Evolutionary conservation across 129 eudicot genomes (phyloP), one percentile per base, ranked within the genome.

Genomic region (Artemisia tridentata): DNA sequence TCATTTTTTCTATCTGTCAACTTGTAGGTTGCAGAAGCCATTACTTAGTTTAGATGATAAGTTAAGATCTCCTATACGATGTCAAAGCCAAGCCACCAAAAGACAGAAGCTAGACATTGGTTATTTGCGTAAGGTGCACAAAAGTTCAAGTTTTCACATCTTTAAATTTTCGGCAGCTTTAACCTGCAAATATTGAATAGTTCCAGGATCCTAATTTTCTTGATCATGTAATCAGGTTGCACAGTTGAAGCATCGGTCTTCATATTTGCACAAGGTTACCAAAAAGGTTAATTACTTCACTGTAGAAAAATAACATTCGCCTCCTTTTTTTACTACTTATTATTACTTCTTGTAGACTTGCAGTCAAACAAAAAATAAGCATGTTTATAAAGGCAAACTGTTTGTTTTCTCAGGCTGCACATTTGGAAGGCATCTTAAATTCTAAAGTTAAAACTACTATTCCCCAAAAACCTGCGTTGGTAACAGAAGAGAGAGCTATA

Each of bases 71-170:
- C 81, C 81, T 63, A 77, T 18, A 50, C 63, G 58, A 77, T 31
- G 25, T 61, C 70, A 83, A 66, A 68, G 34, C 49, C 75, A 71
- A 67, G 84, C 88, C 51, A 76, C 96, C 50, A 92, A 92, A 83
- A 79, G 98, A 50, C 98, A 92, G 69, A 92, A 92, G 82, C 86
- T 92, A 70, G 96, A 89, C 53, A 78, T 50, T 53, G 96, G 98
- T 53, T 92, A 81, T 70, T 76, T 86, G 71, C 86, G 83, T 74
- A 74, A 80, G 83, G 82, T 78, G 68, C 11, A 54, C 60, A 43
- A 18, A 50, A 38, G 3, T 68, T 46, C 16, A 23, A 56, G 11
- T 58, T 29, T 3, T 14, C 53, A 11, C 16, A 50, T 49, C n/a
- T 18, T 13, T 50, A 5, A 25, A 45, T 5, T 59, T 59, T 27